Percentiles rank a stretch among this genome's conserved stretches.
Evolutionary conservation across 192 early-diverging fungal species (phyloP).

Genomic region (Gryganskiella cystojenkinii): DNA sequence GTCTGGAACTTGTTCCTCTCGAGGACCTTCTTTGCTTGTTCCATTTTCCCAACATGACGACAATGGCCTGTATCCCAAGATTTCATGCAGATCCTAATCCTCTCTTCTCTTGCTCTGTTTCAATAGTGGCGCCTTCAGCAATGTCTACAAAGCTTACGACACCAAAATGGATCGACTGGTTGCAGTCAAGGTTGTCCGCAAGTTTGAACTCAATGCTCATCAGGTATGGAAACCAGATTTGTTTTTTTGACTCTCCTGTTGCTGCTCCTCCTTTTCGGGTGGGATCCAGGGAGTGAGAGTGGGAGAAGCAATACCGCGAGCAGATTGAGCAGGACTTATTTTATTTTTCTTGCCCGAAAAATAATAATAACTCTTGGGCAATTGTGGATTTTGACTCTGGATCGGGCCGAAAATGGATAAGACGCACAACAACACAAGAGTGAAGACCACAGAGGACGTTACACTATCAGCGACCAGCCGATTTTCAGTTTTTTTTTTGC

Average conservation of each 20-base stretch:
- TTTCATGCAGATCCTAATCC: neutral
- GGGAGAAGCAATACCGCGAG: too few relatives aligned
- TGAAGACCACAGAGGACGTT: too few relatives aligned
- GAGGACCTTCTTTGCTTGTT: too few relatives aligned
- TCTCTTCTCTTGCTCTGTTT: slow-evolving; percentile 7
- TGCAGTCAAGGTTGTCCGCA: slow-evolving; percentile 87
- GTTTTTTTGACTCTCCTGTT: neutral
- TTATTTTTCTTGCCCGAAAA: neutral
- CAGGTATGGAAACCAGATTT: slow-evolving; percentile 57
- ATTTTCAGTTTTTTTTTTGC: too few relatives aligned
- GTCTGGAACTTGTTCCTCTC: neutral
- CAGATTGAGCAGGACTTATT: too few relatives aligned
- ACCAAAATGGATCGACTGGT: slow-evolving; percentile 73
- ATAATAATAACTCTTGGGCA: neutral
- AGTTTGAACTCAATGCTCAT: slow-evolving; percentile 73
- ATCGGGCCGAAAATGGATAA: neutral
- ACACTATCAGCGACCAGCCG: too few relatives aligned
- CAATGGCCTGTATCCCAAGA: too few relatives aligned
- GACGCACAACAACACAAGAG: neutral
- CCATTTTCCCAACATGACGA: too few relatives aligned
- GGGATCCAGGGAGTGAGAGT: neutral
- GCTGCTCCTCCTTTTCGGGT: too few relatives aligned
- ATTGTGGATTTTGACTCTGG: neutral
- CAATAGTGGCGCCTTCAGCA: slow-evolving; percentile 86
- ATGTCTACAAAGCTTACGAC: slow-evolving; percentile 81